These are phyloP conservation scores for Blastocystis sp. DNA, from an alignment of 352 stramenopile genomes.

Conservation along the genomic window DNA sequence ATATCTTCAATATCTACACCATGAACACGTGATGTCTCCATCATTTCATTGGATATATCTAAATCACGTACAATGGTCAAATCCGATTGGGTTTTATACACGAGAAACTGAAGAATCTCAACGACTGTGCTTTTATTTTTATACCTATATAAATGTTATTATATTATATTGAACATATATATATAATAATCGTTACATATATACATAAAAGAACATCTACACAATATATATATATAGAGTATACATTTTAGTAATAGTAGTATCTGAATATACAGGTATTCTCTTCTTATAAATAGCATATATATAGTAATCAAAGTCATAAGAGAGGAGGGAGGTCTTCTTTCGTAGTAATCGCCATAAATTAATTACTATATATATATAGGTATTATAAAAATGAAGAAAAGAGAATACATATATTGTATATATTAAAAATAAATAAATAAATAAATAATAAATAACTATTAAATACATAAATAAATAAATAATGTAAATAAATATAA, in stretches of 20 bases:
- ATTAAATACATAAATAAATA: constrained; percentile 6
- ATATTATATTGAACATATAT: neutral
- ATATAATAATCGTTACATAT: neutral
- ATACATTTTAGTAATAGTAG: too few species aligned
- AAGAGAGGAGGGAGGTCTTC: too few species aligned
- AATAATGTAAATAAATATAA: constrained; percentile 9
- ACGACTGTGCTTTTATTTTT: too few species aligned
- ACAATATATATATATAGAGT: too few species aligned
- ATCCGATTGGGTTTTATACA: neutral
- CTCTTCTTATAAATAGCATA: too few species aligned
- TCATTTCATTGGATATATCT: constrained; percentile 14
- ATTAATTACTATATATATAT: too few species aligned
- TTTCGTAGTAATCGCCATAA: too few species aligned
- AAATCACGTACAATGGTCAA: neutral
- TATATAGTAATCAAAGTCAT: too few species aligned
- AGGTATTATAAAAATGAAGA: neutral
- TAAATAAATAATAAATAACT: constrained; percentile 22
- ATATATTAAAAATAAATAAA: too few species aligned
- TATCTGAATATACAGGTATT: too few species aligned
- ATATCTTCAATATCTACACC: constrained; percentile 22
- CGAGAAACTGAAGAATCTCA: neutral
- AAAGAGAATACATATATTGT: constrained; percentile 11
- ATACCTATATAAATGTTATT: too few species aligned
- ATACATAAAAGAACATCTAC: neutral
- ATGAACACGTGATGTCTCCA: constrained; percentile 23